Base-by-base conservation (phyloP, 176 grass and related monocot genomes). In the Carex littledalei region DNA sequence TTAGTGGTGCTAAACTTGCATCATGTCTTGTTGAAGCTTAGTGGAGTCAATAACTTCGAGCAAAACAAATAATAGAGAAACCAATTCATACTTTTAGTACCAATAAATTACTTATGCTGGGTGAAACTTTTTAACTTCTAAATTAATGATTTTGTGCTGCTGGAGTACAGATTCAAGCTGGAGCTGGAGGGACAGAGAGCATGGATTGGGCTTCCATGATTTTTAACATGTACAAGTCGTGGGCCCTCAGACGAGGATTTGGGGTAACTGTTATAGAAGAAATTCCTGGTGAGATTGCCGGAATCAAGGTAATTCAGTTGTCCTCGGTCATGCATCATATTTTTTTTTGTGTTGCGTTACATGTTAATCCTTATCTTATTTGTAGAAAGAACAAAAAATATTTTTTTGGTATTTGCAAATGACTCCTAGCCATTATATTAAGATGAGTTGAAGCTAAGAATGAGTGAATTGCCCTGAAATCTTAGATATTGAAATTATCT, bases 121-220 rank as follows among this genome's bases (percentile, higher is more conserved):
- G 22, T 57, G 13, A 50, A 16, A 43, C 8, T 18, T 5, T 57
- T 17, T n/a, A n/a, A 78, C 15, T 72, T n/a, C 1, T 78, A 8
- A 17, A 57, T 56, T 34, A 17, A 78, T 56, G 15, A 32, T 29
- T 78, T 56, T 34, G 49, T 57, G 26, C 74, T 57, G 7, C 52
- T 57, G 22, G 15, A n/a, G 53, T 78, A 26, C 86, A 95, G 95
- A 92, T 98, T 87, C 95, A 98, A 88, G 92, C 91, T 77, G 95
- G 95, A 89, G 95, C 95, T 39, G 93, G 93, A 75, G 95, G 95
- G 43, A 94, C 91, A 26, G 95, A 98, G 88, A 98, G 91, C 88
- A 98, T 98, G 95, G 95, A 98, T 73, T 94, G 91, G 93, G 93
- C 95, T 86, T 81, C 86, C 17, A 98, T 95, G 91, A 85, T 95